phyloP scores from a whole-genome alignment of 106 monocot genomes.

The Acorus calamus region DNA sequence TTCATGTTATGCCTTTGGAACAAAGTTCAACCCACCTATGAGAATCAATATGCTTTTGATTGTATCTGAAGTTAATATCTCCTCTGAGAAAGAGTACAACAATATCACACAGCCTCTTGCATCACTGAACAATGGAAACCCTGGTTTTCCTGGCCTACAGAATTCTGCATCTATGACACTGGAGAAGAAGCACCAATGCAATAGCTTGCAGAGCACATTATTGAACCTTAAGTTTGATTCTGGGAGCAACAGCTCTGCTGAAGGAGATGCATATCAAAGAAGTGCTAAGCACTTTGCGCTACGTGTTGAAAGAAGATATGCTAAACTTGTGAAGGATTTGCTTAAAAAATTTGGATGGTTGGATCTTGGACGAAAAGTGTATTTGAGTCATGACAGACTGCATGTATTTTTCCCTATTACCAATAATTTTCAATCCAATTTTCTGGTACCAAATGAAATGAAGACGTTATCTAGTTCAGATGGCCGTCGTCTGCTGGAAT shows the following conservation, averaged over 20 bases:
- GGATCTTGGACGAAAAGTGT: constrained; percentile 63
- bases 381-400: constrained; percentile 36
- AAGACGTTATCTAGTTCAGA: constrained; percentile 7
- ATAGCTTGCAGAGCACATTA: neutral
- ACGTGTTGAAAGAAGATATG: constrained; percentile 61
- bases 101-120: neutral
- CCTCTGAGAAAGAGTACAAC: neutral
- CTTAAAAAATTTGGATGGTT: constrained; percentile 77
- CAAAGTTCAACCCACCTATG: constrained; percentile 70
- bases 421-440: constrained; percentile 24
- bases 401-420: constrained; percentile 58
- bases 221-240: neutral
- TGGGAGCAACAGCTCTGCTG: neutral
- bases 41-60: constrained; percentile 51
- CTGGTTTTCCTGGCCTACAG: neutral
- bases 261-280: constrained; percentile 1
- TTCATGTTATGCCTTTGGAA: constrained; percentile 97
- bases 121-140: neutral
- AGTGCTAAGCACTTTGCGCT: constrained; percentile 25
- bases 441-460: constrained; percentile 10
- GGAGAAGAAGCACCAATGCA: neutral
- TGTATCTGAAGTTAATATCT: constrained; percentile 5
- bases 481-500: constrained; percentile 4
- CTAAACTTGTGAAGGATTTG: constrained; percentile 75
- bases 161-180: neutral